Percentiles rank a stretch among this genome's conserved stretches.
Evolutionary conservation across 805 yeast species (phyloP).

Genomic region (Diddensiella caesifluorescens): DNA sequence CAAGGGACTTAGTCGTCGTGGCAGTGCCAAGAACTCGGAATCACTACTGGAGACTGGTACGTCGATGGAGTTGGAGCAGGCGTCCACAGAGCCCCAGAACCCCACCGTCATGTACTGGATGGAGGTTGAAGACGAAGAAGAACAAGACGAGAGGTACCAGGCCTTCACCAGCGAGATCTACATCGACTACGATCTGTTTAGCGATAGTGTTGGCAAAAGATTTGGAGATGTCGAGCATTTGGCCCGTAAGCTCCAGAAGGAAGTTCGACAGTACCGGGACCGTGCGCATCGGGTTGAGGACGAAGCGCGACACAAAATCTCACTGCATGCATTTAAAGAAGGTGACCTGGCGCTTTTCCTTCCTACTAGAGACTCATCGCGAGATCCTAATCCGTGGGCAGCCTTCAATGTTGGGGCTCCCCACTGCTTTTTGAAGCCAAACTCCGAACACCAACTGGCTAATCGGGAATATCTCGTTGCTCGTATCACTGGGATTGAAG

Average conservation of each 20-base stretch:
- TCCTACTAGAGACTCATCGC: slow-evolving; percentile 58
- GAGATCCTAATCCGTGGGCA: slow-evolving; percentile 68
- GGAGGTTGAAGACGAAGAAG: slow-evolving; percentile 32
- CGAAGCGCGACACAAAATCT: slow-evolving; percentile 47
- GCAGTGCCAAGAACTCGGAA: slow-evolving; percentile 5
- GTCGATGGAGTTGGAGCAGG: slow-evolving; percentile 5
- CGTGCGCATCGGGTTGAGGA: slow-evolving; percentile 24
- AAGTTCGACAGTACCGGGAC: slow-evolving; percentile 47
- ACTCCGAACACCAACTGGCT: slow-evolving; percentile 32
- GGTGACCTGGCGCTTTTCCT: slow-evolving; percentile 81
- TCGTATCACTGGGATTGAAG: slow-evolving; percentile 53
- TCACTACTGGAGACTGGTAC: slow-evolving; percentile 1
- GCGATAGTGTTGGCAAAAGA: slow-evolving; percentile 55
- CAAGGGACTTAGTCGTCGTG: slow-evolving; percentile 48
- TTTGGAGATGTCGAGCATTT: slow-evolving; percentile 85
- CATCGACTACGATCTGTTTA: slow-evolving; percentile 36
- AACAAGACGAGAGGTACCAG: slow-evolving; percentile 21
- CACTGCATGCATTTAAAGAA: slow-evolving; percentile 59
- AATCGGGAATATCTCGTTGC: slow-evolving; percentile 82
- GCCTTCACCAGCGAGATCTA: slow-evolving; percentile 29
- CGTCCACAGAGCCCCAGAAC: slow-evolving; percentile 3
- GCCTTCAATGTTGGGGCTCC: slow-evolving; percentile 89
- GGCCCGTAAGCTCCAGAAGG: slow-evolving; percentile 80
- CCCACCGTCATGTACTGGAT: slow-evolving; percentile 43
- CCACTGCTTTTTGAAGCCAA: slow-evolving; percentile 65